Base-by-base conservation (phyloP, 805 yeast species). In the Spathaspora passalidarum region DNA sequence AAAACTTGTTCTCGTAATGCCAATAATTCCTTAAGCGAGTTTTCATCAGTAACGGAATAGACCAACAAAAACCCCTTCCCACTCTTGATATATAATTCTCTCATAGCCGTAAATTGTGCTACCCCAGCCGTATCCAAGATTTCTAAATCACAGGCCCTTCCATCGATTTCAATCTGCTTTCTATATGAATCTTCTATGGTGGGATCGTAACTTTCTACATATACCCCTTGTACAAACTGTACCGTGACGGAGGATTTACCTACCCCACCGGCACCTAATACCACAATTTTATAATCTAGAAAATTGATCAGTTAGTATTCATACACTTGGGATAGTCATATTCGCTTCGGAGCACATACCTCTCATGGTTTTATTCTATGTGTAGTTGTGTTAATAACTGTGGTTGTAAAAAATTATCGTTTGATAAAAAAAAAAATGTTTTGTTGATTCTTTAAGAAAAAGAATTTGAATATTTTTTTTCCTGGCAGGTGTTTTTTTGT, bases 141-240 rank as follows among this genome's bases (percentile, higher is more conserved):
- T 66, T 92, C 97, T 55, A 92, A 72, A 53, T 86, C 88, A 59
- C 94, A 88, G 4, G 88, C 83, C 53, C 92, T 79, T 26, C 90
- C 95, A 63, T 92, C 97, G 29, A 92, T 83, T 57, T 85, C 90
- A 47, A 89, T 81, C 54, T 88, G 91, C 60, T 89, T 91, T 40
- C 96, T 74, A 66, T 92, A 94, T 0, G 97, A 88, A 60, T 92
- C 98, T 62, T 92, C 99, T 53, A 92, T 94, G 7, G 99, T 94
- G 7, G 99, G 98, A 60, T 92, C 98, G 67, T 92, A 92, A 32
- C 89, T 79, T 58, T 92, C 97, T 45, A 88, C 81, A 63, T 88
- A 91, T 2, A 86, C 86, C 9, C 94, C 94, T 62, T 88, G 96
- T 3, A 89, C 96, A 60, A 86, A 91, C 61, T 89, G 96, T 5